Percentiles rank a stretch among this genome's conserved stretches.
These are phyloP conservation scores for Galeopsis tetrahit DNA, from an alignment of 257 asterid genomes.

Conservation along the genomic window DNA sequence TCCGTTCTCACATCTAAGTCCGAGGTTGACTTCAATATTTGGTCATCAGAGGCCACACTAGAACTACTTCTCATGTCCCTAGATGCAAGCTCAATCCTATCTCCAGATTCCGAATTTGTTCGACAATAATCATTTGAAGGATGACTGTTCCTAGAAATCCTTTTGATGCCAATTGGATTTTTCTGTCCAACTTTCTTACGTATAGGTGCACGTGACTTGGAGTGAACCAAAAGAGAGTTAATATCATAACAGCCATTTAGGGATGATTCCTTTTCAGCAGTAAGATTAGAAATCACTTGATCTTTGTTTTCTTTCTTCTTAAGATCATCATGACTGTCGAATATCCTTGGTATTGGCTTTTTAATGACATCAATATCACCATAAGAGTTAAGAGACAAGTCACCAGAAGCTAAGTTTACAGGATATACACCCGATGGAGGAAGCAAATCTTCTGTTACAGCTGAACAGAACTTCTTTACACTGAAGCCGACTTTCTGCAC, in stretches of 20 bases:
- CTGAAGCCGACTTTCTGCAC: constrained; percentile 77
- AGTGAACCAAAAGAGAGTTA: constrained; percentile 30
- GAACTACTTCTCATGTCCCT: constrained; percentile 18
- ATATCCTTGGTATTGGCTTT: constrained; percentile 42
- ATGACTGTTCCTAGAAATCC: constrained; percentile 39
- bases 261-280: constrained; percentile 23
- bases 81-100: constrained; percentile 31
- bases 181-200: constrained; percentile 50
- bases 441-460: constrained; percentile 69
- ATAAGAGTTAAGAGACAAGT: constrained; percentile 53
- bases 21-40: constrained; percentile 23
- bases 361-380: constrained; percentile 43
- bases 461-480: constrained; percentile 80
- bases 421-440: constrained; percentile 60
- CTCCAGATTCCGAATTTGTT: constrained; percentile 33
- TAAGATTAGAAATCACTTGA: constrained; percentile 41
- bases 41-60: constrained; percentile 22
- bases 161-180: constrained; percentile 59
- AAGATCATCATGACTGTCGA: constrained; percentile 32
- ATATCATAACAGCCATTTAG: constrained; percentile 8
- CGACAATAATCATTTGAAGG: constrained; percentile 31
- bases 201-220: constrained; percentile 37
- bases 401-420: constrained; percentile 53
- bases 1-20: constrained; percentile 30
- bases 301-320: constrained; percentile 45